Conservation (phyloP, 768 basidiomycete genomes). For the Russula compacta region DNA sequence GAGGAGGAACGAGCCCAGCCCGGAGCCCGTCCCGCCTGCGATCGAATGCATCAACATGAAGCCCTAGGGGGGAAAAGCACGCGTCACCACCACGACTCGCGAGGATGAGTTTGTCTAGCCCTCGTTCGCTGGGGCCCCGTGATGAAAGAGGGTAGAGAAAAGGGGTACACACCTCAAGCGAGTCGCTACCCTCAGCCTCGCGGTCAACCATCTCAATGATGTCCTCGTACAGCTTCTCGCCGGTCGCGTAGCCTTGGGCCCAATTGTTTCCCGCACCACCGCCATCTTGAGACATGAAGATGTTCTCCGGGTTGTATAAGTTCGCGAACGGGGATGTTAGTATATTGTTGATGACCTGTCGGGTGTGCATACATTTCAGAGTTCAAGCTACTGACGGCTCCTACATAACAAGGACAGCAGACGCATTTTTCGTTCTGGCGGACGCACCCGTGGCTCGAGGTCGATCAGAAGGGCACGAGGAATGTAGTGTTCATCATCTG, state of each 20-base stretch:
- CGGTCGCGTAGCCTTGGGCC: constrained; percentile 89
- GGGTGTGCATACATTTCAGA: neutral
- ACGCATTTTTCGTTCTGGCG: neutral
- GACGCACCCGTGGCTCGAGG: constrained; percentile 83
- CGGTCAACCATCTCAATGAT: constrained; percentile 99
- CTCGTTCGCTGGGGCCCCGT: neutral
- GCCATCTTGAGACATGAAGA: constrained; percentile 91
- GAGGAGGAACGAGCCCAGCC: constrained; percentile 94
- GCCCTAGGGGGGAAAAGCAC: constrained; percentile 49
- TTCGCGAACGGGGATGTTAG: constrained; percentile 79
- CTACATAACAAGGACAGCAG: neutral
- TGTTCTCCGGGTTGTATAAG: constrained; percentile 97
- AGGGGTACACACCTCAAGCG: constrained; percentile 62
- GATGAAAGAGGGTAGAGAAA: neutral
- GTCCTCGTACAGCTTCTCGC: constrained; percentile 89
- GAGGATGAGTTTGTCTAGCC: too few species aligned
- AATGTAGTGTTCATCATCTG: constrained; percentile 99
- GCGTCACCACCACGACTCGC: neutral
- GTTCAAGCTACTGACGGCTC: neutral
- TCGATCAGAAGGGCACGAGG: constrained; percentile 95
- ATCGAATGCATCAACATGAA: constrained; percentile 99
- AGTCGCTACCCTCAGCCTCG: constrained; percentile 96
- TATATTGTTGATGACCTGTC: constrained; percentile 93
- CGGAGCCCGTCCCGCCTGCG: constrained; percentile 97
- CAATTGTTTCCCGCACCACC: constrained; percentile 99